These are phyloP conservation scores for Geotrichum citri-aurantii DNA, from an alignment of 1,139 yeast species.

Conservation along the genomic window DNA sequence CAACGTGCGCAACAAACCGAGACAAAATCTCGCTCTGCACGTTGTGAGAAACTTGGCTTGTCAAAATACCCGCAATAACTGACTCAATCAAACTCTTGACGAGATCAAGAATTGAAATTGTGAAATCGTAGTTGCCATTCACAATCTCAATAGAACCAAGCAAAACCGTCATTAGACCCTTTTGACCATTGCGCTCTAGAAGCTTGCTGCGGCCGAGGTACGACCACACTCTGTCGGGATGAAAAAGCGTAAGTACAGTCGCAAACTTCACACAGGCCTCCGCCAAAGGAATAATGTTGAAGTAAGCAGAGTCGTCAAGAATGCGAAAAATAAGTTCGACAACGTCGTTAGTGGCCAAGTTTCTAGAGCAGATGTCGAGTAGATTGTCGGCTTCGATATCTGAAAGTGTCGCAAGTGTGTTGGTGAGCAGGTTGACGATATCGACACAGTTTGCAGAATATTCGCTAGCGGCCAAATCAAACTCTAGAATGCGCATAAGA, in stretches of 20 bases:
- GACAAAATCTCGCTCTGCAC: slow-evolving; percentile 52
- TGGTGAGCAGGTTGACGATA: slow-evolving; percentile 41
- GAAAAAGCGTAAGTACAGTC: slow-evolving; percentile 43
- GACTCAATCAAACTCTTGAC: slow-evolving; percentile 50
- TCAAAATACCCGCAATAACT: slow-evolving; percentile 42
- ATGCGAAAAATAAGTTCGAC: slow-evolving; percentile 61
- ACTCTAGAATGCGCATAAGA: slow-evolving; percentile 70
- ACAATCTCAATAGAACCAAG: slow-evolving; percentile 73
- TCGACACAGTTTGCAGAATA: slow-evolving; percentile 42
- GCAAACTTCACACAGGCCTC: slow-evolving; percentile 49
- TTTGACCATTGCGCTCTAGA: slow-evolving; percentile 60
- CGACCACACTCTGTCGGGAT: slow-evolving; percentile 73
- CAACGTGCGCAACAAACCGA: slow-evolving; percentile 51
- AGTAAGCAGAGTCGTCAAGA: slow-evolving; percentile 62
- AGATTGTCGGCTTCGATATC: slow-evolving; percentile 41
- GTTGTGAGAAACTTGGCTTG: slow-evolving; percentile 36
- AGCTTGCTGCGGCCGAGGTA: slow-evolving; percentile 63
- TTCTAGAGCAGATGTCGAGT: slow-evolving; percentile 49
- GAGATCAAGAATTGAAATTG: slow-evolving; percentile 53
- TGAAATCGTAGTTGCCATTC: slow-evolving; percentile 59
- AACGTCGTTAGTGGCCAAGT: slow-evolving; percentile 61
- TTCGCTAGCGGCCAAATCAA: slow-evolving; percentile 39
- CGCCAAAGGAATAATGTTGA: slow-evolving; percentile 46
- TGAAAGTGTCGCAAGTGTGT: slow-evolving; percentile 44
- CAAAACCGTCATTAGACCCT: slow-evolving; percentile 58